Evolutionary conservation across 257 asterid species (phyloP).

Genomic region (Plantago major): DNA sequence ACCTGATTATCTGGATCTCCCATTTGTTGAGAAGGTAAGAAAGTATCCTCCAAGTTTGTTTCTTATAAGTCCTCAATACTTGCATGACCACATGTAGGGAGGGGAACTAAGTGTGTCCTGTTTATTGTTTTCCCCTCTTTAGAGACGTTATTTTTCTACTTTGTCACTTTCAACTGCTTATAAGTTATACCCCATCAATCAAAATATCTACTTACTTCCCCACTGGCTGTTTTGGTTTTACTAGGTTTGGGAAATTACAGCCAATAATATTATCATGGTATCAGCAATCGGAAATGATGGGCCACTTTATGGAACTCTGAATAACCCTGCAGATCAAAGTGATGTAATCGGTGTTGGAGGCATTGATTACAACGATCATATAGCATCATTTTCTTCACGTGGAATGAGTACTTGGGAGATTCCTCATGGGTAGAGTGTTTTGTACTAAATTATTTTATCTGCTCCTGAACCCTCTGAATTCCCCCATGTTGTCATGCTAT

Average conservation of each 20-base stretch:
- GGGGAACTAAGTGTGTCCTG: too few species aligned
- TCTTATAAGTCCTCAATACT: not conserved
- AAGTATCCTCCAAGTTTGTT: slow-evolving; percentile 11
- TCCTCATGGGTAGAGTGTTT: slow-evolving; percentile 84
- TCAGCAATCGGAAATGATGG: slow-evolving; percentile 99
- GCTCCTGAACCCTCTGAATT: not conserved
- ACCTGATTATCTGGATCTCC: slow-evolving; percentile 92
- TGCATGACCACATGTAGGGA: too few species aligned
- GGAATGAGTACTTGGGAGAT: slow-evolving; percentile 99
- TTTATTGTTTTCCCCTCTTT: not conserved
- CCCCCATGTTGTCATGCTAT: not conserved
- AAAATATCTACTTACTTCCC: not conserved
- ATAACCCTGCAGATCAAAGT: slow-evolving; percentile 99
- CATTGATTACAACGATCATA: slow-evolving; percentile 95
- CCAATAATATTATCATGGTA: slow-evolving; percentile 93
- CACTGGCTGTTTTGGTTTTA: slow-evolving; percentile 14
- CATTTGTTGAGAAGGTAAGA: slow-evolving; percentile 83
- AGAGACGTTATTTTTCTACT: too few species aligned
- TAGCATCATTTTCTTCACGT: slow-evolving; percentile 98
- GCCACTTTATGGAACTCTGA: slow-evolving; percentile 96
- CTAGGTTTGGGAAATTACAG: slow-evolving; percentile 98
- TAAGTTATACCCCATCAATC: too few species aligned
- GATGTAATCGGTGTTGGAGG: slow-evolving; percentile 99
- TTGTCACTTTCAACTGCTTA: too few species aligned
- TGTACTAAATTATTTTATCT: slow-evolving; percentile 17